phyloP scores from a whole-genome alignment of 305 asterid species.

The Solanum aculeatissimum region DNA sequence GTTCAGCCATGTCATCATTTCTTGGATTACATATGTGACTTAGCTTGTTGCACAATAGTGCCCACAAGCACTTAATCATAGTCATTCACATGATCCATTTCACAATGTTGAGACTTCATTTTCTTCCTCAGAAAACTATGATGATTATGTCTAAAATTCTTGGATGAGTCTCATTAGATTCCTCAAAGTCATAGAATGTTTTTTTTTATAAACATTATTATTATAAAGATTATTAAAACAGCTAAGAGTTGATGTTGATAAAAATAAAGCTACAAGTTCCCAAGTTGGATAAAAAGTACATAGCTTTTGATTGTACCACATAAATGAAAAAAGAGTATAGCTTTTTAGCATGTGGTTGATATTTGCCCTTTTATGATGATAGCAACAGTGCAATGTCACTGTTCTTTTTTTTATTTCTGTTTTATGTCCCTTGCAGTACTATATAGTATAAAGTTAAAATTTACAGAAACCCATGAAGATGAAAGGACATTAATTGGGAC shows the following conservation, averaged over 20 bases:
- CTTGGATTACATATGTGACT: not conserved
- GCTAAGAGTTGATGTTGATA: not conserved
- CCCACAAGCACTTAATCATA: conserved; percentile 1
- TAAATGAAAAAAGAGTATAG: not conserved
- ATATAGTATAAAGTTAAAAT: conserved; percentile 7
- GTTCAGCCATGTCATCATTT: not conserved
- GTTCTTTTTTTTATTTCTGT: not conserved
- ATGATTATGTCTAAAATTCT: not conserved
- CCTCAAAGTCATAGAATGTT: not conserved
- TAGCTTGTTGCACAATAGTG: not conserved
- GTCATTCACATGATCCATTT: not conserved
- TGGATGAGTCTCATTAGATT: not conserved
- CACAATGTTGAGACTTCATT: not conserved
- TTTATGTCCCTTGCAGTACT: conserved; percentile 7
- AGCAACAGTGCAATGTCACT: not conserved
- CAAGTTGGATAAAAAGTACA: conserved; percentile 4
- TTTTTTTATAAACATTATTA: not conserved
- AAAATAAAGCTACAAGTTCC: not conserved
- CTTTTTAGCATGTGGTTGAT: conserved; percentile 27
- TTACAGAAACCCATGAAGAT: conserved; percentile 22
- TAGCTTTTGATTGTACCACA: conserved; percentile 8
- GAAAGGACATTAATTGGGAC: not conserved
- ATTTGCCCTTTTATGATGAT: conserved; percentile 20
- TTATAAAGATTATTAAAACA: not conserved
- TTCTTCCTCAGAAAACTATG: not conserved